Evolutionary conservation across 2,329 filamentous ascomycete species (phyloP).

Genomic region (Verticillium klebahnii): DNA sequence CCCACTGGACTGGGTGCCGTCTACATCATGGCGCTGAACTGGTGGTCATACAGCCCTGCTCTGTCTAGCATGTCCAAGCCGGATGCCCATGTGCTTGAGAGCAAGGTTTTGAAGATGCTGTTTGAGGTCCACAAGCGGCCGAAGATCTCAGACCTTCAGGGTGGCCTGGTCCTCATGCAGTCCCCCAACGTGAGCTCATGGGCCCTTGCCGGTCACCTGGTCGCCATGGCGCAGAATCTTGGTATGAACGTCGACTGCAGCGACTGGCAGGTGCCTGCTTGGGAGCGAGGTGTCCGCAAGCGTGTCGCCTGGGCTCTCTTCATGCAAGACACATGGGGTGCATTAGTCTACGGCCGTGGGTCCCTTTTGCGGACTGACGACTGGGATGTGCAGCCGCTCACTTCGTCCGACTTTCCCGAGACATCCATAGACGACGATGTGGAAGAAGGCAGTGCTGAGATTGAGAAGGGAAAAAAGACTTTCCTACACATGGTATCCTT

Average conservation of each 20-base stretch:
- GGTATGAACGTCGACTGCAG: slow-evolving; percentile 49
- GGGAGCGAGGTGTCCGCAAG: slow-evolving; percentile 51
- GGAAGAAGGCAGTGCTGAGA: slow-evolving; percentile 27
- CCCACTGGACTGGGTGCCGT: slow-evolving; percentile 46
- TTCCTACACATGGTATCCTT: slow-evolving; percentile 40
- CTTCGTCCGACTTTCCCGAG: slow-evolving; percentile 18
- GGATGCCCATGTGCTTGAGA: slow-evolving; percentile 25
- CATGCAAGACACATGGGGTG: slow-evolving; percentile 55
- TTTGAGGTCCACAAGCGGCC: slow-evolving; percentile 29
- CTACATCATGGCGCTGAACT: slow-evolving; percentile 46
- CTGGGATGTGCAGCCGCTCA: slow-evolving; percentile 38
- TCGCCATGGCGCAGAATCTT: slow-evolving; percentile 43
- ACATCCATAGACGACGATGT: slow-evolving; percentile 18
- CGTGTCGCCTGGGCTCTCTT: slow-evolving; percentile 53
- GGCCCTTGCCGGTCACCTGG: slow-evolving; percentile 33
- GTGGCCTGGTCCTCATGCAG: slow-evolving; percentile 37
- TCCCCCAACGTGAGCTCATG: slow-evolving; percentile 25
- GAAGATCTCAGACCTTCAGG: slow-evolving; percentile 38
- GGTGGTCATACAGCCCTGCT: slow-evolving; percentile 44
- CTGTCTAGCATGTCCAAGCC: slow-evolving; percentile 35
- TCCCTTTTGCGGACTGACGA: slow-evolving; percentile 44
- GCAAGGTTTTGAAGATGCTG: slow-evolving; percentile 27
- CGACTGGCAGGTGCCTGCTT: slow-evolving; percentile 46
- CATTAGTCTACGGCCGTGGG: slow-evolving; percentile 47
- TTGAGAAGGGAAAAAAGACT: slow-evolving; percentile 31